Conservation (phyloP, 148 eudicot genomes). For the Suaeda aralocaspica region DNA sequence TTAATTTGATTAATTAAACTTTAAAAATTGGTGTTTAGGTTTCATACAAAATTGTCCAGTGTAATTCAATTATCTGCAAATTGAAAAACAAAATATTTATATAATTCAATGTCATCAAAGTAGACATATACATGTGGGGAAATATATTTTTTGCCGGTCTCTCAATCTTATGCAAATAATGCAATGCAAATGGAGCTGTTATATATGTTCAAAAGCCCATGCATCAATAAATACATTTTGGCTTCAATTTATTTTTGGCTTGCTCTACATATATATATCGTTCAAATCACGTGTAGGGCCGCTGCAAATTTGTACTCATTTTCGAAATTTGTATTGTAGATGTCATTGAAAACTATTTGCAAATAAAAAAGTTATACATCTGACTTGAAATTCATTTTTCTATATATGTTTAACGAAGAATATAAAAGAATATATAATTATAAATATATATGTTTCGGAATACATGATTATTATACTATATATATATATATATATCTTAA, state of each 20-base stretch:
- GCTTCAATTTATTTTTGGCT: neutral
- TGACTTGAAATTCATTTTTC: too few relatives aligned
- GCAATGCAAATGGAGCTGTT: neutral
- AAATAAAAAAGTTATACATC: too few relatives aligned
- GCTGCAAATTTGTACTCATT: neutral
- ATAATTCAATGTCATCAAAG: slow-evolving; percentile 3
- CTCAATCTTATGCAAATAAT: slow-evolving; percentile 5
- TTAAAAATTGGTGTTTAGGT: neutral
- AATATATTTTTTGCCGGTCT: slow-evolving; percentile 9
- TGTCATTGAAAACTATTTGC: too few relatives aligned
- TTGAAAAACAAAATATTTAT: neutral
- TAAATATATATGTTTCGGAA: too few relatives aligned
- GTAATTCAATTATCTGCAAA: neutral
- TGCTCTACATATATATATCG: neutral
- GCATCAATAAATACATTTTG: neutral
- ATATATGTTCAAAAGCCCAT: slow-evolving; percentile 6
- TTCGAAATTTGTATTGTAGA: too few relatives aligned
- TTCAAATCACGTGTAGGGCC: slow-evolving; percentile 6
- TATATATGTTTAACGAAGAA: too few relatives aligned
- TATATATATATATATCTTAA: too few relatives aligned
- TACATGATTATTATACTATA: too few relatives aligned
- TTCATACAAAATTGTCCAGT: neutral
- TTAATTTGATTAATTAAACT: too few relatives aligned
- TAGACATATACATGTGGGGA: slow-evolving; percentile 12
- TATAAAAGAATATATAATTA: too few relatives aligned